Percentiles rank a stretch among this genome's conserved stretches.
Evolutionary conservation across 805 yeast genomes (phyloP).

Genomic region (Limtongozyma cylindracea): DNA sequence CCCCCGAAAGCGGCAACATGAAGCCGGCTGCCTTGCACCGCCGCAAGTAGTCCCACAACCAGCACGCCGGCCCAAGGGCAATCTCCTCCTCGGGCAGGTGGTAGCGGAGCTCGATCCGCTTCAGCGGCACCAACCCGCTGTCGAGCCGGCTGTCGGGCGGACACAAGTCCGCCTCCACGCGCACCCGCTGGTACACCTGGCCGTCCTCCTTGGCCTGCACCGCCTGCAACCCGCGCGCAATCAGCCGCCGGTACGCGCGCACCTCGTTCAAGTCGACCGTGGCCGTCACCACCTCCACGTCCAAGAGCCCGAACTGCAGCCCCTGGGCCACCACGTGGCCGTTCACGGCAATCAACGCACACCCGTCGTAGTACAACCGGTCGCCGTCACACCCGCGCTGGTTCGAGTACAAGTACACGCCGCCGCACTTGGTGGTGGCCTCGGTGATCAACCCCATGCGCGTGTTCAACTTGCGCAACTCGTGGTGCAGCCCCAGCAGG

Average conservation of each 20-base stretch:
- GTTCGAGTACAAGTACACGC: slow-evolving; percentile 78
- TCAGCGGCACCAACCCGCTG: too few species aligned
- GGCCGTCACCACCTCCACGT: slow-evolving; percentile 90
- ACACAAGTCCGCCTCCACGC: slow-evolving; percentile 30
- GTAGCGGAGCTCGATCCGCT: too few species aligned
- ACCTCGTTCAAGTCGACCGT: slow-evolving; percentile 88
- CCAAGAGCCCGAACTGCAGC: slow-evolving; percentile 66
- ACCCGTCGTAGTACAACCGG: slow-evolving; percentile 87
- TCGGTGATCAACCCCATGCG: slow-evolving; percentile 68
- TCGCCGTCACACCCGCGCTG: slow-evolving; percentile 99
- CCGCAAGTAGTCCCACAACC: slow-evolving; percentile 97
- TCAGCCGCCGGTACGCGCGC: slow-evolving; percentile 49
- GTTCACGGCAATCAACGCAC: slow-evolving; percentile 82
- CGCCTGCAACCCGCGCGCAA: slow-evolving; percentile 60
- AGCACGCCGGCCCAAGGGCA: slow-evolving; percentile 96
- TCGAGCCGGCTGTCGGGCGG: slow-evolving; percentile 12
- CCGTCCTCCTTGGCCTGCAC: slow-evolving; percentile 39
- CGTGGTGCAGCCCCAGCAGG: slow-evolving; percentile 96
- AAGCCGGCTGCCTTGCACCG: slow-evolving; percentile 79
- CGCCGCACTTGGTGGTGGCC: slow-evolving; percentile 93
- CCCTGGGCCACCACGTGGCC: slow-evolving; percentile 89
- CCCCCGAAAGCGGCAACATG: slow-evolving; percentile 88
- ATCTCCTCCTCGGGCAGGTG: slow-evolving; percentile 89
- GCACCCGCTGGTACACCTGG: slow-evolving; percentile 25
- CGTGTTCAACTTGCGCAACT: slow-evolving; percentile 67